Conservation (phyloP, 1,284 basidiomycete genomes). For the Puccinia coronata region DNA sequence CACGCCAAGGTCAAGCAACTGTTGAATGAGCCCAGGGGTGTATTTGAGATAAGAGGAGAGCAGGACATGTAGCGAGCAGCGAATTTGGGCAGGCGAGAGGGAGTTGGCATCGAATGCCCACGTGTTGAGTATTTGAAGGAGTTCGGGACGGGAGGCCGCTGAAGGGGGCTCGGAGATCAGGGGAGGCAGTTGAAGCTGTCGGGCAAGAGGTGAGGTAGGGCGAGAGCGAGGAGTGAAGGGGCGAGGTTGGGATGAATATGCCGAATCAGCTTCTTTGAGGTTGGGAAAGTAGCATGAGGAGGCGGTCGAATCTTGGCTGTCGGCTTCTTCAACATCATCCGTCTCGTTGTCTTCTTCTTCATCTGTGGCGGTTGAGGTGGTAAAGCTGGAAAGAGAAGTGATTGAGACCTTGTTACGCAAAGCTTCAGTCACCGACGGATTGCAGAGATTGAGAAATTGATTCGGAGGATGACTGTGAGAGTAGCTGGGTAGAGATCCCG, state of each 20-base stretch:
- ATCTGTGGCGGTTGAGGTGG: conserved; percentile 49
- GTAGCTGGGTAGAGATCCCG: conserved; percentile 10
- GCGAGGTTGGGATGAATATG: conserved; percentile 60
- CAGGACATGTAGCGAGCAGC: conserved; percentile 66
- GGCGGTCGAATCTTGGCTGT: conserved; percentile 32
- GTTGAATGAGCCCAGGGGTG: conserved; percentile 32
- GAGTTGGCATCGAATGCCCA: conserved; percentile 43
- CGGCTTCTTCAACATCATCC: conserved; percentile 66
- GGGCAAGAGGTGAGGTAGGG: conserved; percentile 47
- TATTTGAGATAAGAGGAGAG: conserved; percentile 65
- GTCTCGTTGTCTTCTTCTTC: conserved; percentile 62
- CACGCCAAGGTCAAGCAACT: conserved; percentile 16
- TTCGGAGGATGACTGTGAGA: conserved; percentile 19
- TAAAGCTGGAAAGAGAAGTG: conserved; percentile 40
- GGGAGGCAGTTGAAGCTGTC: conserved; percentile 37
- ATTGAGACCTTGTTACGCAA: conserved; percentile 23
- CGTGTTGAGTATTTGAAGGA: conserved; percentile 1
- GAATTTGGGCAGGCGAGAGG: conserved; percentile 20
- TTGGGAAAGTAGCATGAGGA: conserved; percentile 25
- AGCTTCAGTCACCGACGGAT: conserved; percentile 11
- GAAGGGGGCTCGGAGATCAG: conserved; percentile 16
- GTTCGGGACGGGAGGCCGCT: background rate
- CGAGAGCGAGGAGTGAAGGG: conserved; percentile 58
- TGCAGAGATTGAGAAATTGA: background rate
- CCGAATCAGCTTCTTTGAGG: background rate